Conservation (phyloP, 2,329 filamentous ascomycete genomes). For the Exophiala lecanii-corni region DNA sequence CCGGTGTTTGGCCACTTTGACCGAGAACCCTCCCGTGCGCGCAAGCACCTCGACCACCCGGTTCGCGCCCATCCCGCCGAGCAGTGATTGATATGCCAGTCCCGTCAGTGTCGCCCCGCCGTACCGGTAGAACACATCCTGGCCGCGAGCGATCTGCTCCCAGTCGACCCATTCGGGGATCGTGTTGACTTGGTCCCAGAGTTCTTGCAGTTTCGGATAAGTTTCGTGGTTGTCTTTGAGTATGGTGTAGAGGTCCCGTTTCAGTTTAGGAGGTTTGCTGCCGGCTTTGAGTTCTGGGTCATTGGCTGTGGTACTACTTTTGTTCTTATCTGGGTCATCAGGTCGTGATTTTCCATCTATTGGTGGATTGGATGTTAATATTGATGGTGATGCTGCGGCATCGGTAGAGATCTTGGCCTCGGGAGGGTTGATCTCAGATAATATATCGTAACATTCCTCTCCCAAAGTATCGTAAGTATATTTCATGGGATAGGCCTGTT, state of each 20-base stretch:
- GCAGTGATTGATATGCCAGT: slow-evolving; percentile 60
- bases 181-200: slow-evolving; percentile 65
- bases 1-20: slow-evolving; percentile 61
- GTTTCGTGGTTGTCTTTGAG: slow-evolving; percentile 54
- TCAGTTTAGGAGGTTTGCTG: slow-evolving; percentile 25
- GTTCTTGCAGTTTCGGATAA: slow-evolving; percentile 51
- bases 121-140: slow-evolving; percentile 74
- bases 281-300: slow-evolving; percentile 13
- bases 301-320: slow-evolving; percentile 17
- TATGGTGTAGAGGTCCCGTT: slow-evolving; percentile 60
- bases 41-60: slow-evolving; percentile 70
- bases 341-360: not conserved
- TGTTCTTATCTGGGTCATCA: not conserved
- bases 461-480: slow-evolving; percentile 65
- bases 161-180: slow-evolving; percentile 74
- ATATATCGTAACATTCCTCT: slow-evolving; percentile 58
- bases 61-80: slow-evolving; percentile 60
- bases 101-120: slow-evolving; percentile 61
- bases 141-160: slow-evolving; percentile 68
- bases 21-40: slow-evolving; percentile 68
- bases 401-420: not conserved
- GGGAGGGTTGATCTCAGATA: slow-evolving; percentile 58
- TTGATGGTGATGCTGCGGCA: not conserved
- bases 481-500: slow-evolving; percentile 57
- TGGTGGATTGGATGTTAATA: not conserved